A percentile compares a stretch with the other conserved stretches of the same genome.
Conservation (phyloP, 805 yeast species). For the Yarrowia yakushimensis region DNA sequence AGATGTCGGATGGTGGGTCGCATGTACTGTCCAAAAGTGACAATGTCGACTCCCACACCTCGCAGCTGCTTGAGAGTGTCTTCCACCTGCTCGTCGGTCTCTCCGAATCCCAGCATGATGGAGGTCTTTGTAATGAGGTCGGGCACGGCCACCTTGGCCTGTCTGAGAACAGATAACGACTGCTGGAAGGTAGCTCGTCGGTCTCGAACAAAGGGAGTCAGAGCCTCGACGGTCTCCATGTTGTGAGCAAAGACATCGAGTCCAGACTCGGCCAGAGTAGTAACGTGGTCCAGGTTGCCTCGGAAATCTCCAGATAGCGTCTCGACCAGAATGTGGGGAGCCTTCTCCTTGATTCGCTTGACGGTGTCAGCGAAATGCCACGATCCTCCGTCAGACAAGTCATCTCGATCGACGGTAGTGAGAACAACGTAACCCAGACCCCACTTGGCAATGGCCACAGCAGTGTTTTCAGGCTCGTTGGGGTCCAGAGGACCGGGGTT, state of each 20-base stretch:
- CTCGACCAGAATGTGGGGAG: conserved; percentile 89
- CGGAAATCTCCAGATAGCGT: conserved; percentile 92
- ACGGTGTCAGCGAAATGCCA: conserved; percentile 88
- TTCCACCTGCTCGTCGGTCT: conserved; percentile 82
- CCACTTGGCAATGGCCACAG: conserved; percentile 96
- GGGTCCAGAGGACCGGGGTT: conserved; percentile 88
- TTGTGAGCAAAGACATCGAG: conserved; percentile 97
- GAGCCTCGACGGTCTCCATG: conserved; percentile 89
- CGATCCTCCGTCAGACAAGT: conserved; percentile 89
- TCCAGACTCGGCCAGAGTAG: conserved; percentile 76
- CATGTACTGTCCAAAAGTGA: conserved; percentile 98
- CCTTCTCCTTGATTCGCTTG: conserved; percentile 72
- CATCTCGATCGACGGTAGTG: conserved; percentile 97
- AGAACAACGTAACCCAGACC: conserved; percentile 96
- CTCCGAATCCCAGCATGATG: conserved; percentile 95
- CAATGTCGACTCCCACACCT: conserved; percentile 78
- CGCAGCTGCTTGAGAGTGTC: conserved; percentile 76
- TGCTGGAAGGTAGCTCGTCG: conserved; percentile 95
- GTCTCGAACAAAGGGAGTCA: conserved; percentile 94
- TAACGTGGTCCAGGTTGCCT: conserved; percentile 81
- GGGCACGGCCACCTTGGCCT: conserved; percentile 77
- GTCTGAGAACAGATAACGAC: conserved; percentile 67
- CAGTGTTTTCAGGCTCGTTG: conserved; percentile 95
- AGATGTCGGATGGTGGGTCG: conserved; percentile 97
- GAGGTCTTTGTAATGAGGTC: conserved; percentile 86